A percentile compares a stretch with the other conserved stretches of the same genome.
phyloP scores from a whole-genome alignment of 164 flowering plant species.

The Taxillus chinensis region DNA sequence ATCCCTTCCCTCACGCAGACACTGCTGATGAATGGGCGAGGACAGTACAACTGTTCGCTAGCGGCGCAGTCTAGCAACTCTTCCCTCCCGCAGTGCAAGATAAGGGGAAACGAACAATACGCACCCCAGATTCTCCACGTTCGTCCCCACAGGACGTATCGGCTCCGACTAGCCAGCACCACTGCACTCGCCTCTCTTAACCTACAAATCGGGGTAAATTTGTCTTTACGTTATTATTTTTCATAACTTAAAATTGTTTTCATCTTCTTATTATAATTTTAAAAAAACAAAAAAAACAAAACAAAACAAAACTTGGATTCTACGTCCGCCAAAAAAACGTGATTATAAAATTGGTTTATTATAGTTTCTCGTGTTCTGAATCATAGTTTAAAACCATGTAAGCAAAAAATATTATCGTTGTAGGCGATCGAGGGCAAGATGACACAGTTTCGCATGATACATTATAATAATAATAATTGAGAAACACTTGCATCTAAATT shows the following conservation, averaged over 20 bases:
- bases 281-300: too few relatives aligned
- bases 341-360: too few relatives aligned
- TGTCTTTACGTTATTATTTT: neutral
- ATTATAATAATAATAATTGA: too few relatives aligned
- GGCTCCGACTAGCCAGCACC: conserved; percentile 74
- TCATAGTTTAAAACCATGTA: too few relatives aligned
- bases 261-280: too few relatives aligned
- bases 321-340: too few relatives aligned
- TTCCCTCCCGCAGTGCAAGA: conserved; percentile 23
- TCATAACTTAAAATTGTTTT: neutral
- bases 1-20: conserved; percentile 21
- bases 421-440: too few relatives aligned
- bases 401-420: too few relatives aligned
- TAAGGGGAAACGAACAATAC: conserved; percentile 39
- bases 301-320: too few relatives aligned
- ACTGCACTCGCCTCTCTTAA: conserved; percentile 75
- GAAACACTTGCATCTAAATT: too few relatives aligned
- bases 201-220: conserved; percentile 62
- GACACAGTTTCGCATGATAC: too few relatives aligned
- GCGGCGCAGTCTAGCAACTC: conserved; percentile 39
- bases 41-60: conserved; percentile 74
- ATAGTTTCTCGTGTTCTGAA: too few relatives aligned
- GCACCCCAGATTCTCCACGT: conserved; percentile 53
- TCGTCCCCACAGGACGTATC: conserved; percentile 63
- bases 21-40: conserved; percentile 72